These are phyloP conservation scores for Coffea canephora DNA, from an alignment of 257 asterid species.

Conservation along the genomic window DNA sequence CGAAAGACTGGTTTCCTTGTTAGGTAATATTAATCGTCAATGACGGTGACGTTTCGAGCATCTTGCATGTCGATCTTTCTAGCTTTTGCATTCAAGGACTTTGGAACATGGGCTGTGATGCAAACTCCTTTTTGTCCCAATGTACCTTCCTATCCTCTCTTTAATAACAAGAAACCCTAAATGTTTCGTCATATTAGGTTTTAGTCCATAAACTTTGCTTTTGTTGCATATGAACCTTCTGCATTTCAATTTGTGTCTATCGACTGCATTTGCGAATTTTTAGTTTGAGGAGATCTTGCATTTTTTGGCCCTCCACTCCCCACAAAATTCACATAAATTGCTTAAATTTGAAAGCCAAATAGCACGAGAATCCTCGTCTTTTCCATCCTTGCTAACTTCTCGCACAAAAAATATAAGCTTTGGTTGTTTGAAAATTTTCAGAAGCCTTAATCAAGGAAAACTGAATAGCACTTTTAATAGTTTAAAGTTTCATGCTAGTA, in stretches of 20 bases:
- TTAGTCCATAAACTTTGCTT: background rate
- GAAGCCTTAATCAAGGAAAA: too few relatives aligned
- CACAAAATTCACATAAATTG: too few relatives aligned
- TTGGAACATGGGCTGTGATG: background rate
- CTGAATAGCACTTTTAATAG: too few relatives aligned
- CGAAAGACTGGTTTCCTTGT: conserved; percentile 13
- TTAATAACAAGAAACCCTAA: background rate
- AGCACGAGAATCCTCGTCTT: too few relatives aligned
- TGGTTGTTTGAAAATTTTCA: too few relatives aligned
- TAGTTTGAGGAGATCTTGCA: too few relatives aligned
- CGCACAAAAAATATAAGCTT: too few relatives aligned
- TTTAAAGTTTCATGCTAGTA: background rate
- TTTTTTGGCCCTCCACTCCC: too few relatives aligned
- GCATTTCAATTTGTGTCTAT: background rate
- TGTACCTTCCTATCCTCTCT: background rate
- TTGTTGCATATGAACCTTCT: background rate
- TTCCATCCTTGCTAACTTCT: too few relatives aligned
- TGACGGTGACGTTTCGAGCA: conserved; percentile 22
- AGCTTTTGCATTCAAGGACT: conserved; percentile 1
- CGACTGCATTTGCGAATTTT: too few relatives aligned
- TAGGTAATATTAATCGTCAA: conserved; percentile 19
- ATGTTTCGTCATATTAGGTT: background rate
- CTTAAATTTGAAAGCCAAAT: too few relatives aligned
- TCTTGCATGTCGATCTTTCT: conserved; percentile 7
- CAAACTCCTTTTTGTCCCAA: background rate